Conservation (phyloP, 2,329 filamentous ascomycete genomes). For the Calonectria pseudoreteaudii region DNA sequence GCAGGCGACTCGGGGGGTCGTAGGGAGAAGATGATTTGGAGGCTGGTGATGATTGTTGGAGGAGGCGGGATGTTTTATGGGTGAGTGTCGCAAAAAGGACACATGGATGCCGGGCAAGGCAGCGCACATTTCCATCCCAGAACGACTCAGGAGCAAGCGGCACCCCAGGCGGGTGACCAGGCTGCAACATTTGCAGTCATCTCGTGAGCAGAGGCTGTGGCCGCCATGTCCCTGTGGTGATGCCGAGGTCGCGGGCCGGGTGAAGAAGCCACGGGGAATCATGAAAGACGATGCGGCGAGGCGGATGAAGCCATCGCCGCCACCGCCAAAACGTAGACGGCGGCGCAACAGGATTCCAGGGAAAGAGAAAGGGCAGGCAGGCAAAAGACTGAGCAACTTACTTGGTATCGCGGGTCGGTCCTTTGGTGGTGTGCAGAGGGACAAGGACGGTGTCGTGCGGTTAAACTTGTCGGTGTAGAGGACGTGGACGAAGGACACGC, state of each 20-base stretch:
- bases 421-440: conserved; percentile 46
- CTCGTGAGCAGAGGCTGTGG: conserved; percentile 10
- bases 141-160: conserved; percentile 7
- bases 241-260: conserved; percentile 5
- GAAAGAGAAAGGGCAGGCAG: conserved; percentile 1
- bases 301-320: conserved; percentile 39
- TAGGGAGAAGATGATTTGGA: conserved; percentile 25
- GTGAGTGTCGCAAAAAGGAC: conserved; percentile 43
- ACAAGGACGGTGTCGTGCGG: conserved; percentile 46
- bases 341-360: neutral
- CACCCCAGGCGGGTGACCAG: conserved; percentile 14
- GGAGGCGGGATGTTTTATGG: conserved; percentile 40
- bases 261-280: conserved; percentile 7
- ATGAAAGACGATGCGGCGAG: conserved; percentile 22
- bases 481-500: conserved; percentile 36
- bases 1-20: conserved; percentile 24
- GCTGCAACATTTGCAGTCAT: conserved; percentile 25
- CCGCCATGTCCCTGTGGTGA: conserved; percentile 6
- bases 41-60: conserved; percentile 34
- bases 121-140: conserved; percentile 31
- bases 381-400: conserved; percentile 38
- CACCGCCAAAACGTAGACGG: neutral
- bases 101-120: conserved; percentile 42
- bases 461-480: conserved; percentile 48
- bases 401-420: conserved; percentile 44